Percentiles rank a stretch among this genome's conserved stretches.
Evolutionary conservation across 208 protist species (phyloP).

Genomic region (Wallacemonas rigidus): DNA sequence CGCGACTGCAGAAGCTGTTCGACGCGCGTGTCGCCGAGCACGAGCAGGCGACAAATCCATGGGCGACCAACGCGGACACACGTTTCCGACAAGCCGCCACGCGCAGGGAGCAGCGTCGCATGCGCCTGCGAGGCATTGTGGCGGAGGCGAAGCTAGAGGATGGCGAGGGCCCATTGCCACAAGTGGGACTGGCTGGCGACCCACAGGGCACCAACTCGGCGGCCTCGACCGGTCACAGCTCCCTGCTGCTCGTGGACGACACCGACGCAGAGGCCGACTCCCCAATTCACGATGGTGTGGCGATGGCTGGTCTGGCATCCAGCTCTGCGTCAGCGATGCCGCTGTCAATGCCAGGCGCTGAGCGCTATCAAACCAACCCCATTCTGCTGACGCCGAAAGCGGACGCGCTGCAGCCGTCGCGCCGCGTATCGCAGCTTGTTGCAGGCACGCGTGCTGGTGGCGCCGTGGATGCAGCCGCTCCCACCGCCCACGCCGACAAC

Average conservation of each 20-base stretch:
- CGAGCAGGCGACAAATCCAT: conserved; percentile 15
- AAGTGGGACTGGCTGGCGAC: too few species aligned
- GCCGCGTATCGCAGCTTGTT: background rate
- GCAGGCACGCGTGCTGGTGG: background rate
- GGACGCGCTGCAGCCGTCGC: conserved; percentile 5
- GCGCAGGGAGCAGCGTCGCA: conserved; percentile 38
- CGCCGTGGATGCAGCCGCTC: background rate
- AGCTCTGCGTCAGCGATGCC: too few species aligned
- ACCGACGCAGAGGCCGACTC: background rate
- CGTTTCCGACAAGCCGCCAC: conserved; percentile 24
- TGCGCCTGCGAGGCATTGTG: conserved; percentile 36
- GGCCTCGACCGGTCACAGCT: too few species aligned
- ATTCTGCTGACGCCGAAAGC: conserved; percentile 8
- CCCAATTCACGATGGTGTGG: too few species aligned
- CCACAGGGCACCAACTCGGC: too few species aligned
- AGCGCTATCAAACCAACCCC: conserved; percentile 8
- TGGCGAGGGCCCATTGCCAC: background rate
- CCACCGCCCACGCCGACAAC: background rate
- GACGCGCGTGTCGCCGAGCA: conserved; percentile 13
- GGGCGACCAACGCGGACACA: conserved; percentile 22
- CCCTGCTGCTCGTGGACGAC: background rate
- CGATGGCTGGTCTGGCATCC: too few species aligned
- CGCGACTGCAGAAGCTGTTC: conserved; percentile 15
- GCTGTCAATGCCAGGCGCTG: background rate
- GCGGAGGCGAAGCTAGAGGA: conserved; percentile 10